Evolutionary conservation across 305 asterid genomes (phyloP).

Genomic region (Fraxinus velutina): DNA sequence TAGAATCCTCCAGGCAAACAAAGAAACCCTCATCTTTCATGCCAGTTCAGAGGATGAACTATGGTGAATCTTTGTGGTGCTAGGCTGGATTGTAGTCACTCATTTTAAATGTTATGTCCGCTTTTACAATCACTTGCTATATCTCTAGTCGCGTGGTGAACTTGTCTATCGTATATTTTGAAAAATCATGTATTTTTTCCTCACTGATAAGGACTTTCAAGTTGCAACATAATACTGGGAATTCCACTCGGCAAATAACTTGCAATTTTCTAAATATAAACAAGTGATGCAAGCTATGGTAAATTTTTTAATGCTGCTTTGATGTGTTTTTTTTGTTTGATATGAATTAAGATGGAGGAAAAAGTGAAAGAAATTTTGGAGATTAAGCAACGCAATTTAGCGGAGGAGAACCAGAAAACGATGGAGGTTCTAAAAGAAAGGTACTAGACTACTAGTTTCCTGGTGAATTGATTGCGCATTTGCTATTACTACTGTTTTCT

Average conservation of each 20-base stretch:
- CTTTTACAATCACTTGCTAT: slow-evolving; percentile 13
- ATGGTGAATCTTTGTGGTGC: not conserved
- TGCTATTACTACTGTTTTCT: slow-evolving; percentile 17
- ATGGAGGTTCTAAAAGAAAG: slow-evolving; percentile 93
- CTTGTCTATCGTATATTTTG: slow-evolving; percentile 8
- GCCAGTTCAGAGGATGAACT: not conserved
- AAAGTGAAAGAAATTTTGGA: slow-evolving; percentile 96
- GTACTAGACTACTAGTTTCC: slow-evolving; percentile 31
- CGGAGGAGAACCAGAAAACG: slow-evolving; percentile 97
- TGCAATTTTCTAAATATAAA: not conserved
- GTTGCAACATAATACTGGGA: not conserved
- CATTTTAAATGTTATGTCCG: slow-evolving; percentile 1
- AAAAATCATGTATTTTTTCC: not conserved
- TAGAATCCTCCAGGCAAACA: not conserved
- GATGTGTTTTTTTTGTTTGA: slow-evolving; percentile 19
- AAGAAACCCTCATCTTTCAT: not conserved
- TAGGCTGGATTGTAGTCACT: not conserved
- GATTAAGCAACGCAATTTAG: slow-evolving; percentile 96
- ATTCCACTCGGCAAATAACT: slow-evolving; percentile 2
- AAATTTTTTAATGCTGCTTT: slow-evolving; percentile 17
- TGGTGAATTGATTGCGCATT: slow-evolving; percentile 18
- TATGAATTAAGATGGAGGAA: slow-evolving; percentile 76
- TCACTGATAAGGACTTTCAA: not conserved
- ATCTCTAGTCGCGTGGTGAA: slow-evolving; percentile 4
- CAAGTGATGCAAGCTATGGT: not conserved